phyloP scores from a whole-genome alignment of 2,329 filamentous ascomycete species.

The Paracoccidioides lutzii region DNA sequence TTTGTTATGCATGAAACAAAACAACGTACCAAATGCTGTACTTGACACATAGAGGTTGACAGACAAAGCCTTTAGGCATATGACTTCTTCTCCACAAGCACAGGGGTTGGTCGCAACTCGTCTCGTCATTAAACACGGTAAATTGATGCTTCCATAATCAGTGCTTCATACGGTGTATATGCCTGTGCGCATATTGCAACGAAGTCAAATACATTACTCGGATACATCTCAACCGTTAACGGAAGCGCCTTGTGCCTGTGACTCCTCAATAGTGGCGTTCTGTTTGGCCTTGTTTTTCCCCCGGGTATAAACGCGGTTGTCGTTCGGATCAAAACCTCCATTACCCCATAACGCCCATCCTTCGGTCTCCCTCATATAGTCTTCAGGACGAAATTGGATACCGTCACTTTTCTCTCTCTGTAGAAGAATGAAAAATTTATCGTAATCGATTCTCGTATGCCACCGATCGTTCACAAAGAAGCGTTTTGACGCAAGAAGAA shows the following conservation, averaged over 20 bases:
- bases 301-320: slow-evolving; percentile 77
- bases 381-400: slow-evolving; percentile 67
- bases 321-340: slow-evolving; percentile 84
- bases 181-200: neutral
- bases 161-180: neutral
- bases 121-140: no score
- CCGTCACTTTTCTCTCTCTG: slow-evolving; percentile 47
- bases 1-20: no score
- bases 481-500: slow-evolving; percentile 68
- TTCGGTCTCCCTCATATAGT: slow-evolving; percentile 81
- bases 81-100: no score
- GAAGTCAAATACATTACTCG: neutral
- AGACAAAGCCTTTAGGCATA: no score
- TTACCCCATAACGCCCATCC: slow-evolving; percentile 95
- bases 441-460: slow-evolving; percentile 87
- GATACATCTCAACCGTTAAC: neutral
- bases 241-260: neutral
- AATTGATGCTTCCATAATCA: no score
- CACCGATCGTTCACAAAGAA: slow-evolving; percentile 68
- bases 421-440: slow-evolving; percentile 71
- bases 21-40: no score
- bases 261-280: neutral
- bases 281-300: slow-evolving; percentile 40
- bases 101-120: no score
- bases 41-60: no score